Percentiles rank a stretch among this genome's conserved stretches.
Conservation (phyloP, 1,139 yeast genomes). For the Blastobotrys serpentis region DNA sequence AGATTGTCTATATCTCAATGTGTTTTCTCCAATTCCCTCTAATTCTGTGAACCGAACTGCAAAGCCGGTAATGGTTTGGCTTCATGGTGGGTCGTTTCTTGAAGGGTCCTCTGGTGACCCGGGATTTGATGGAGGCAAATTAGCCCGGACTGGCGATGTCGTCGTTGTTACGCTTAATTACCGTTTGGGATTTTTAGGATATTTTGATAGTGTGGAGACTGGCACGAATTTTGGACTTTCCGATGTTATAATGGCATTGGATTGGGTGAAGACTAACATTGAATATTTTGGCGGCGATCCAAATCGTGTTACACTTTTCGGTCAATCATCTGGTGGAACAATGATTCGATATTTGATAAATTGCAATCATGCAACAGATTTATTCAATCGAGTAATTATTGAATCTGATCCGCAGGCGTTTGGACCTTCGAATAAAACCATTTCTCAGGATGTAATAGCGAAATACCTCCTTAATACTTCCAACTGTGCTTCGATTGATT, state of each 20-base stretch:
- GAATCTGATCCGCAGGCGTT: slow-evolving; percentile 37
- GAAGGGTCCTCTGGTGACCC: slow-evolving; percentile 37
- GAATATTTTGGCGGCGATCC: slow-evolving; percentile 40
- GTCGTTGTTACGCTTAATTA: slow-evolving; percentile 42
- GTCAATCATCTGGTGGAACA: slow-evolving; percentile 43
- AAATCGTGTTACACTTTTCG: slow-evolving; percentile 37
- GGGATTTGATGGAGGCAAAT: slow-evolving; percentile 35
- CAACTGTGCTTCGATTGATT: slow-evolving; percentile 14
- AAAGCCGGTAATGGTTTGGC: slow-evolving; percentile 39
- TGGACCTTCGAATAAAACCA: slow-evolving; percentile 26
- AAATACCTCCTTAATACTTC: slow-evolving; percentile 1
- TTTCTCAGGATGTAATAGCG: slow-evolving; percentile 5
- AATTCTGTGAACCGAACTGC: neutral
- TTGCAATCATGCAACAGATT: slow-evolving; percentile 26
- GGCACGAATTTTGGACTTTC: slow-evolving; percentile 38
- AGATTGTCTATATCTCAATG: slow-evolving; percentile 34
- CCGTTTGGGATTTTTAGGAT: slow-evolving; percentile 40
- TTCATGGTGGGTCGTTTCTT: slow-evolving; percentile 43
- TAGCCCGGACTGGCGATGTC: slow-evolving; percentile 35
- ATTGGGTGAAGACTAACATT: slow-evolving; percentile 42
- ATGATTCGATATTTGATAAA: slow-evolving; percentile 32
- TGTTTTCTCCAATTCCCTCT: slow-evolving; percentile 33
- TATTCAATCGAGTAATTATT: slow-evolving; percentile 33
- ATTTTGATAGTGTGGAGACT: slow-evolving; percentile 31
- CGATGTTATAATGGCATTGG: slow-evolving; percentile 38